These are phyloP conservation scores for Stephanodiscus triporus DNA, from an alignment of 108 stramenopile genomes.

Conservation along the genomic window DNA sequence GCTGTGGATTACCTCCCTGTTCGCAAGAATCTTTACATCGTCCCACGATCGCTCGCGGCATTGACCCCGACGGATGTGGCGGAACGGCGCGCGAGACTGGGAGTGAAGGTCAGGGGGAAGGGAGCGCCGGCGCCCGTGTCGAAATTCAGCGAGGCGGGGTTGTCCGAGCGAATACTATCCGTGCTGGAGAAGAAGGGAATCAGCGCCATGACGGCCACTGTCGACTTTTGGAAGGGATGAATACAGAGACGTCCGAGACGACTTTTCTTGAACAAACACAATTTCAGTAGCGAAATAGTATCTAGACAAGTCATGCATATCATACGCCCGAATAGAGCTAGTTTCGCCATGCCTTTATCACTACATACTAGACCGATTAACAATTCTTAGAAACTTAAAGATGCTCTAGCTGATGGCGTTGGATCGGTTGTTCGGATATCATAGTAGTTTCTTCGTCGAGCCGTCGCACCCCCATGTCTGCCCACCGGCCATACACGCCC, in stretches of 20 bases:
- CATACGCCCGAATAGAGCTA: too few relatives aligned
- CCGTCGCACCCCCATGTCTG: not conserved
- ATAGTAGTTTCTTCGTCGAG: not conserved
- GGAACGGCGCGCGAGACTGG: slow-evolving; percentile 72
- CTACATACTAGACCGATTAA: too few relatives aligned
- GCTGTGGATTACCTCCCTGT: slow-evolving; percentile 90
- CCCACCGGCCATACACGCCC: not conserved
- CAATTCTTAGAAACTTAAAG: too few relatives aligned
- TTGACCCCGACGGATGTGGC: slow-evolving; percentile 74
- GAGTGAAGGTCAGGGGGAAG: slow-evolving; percentile 89
- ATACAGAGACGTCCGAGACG: too few relatives aligned
- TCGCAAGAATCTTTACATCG: slow-evolving; percentile 94
- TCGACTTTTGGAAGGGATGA: too few relatives aligned
- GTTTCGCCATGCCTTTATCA: too few relatives aligned
- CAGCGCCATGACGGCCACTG: too few relatives aligned
- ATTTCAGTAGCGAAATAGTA: too few relatives aligned
- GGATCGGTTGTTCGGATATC: not conserved
- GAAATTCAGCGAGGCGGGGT: slow-evolving; percentile 90
- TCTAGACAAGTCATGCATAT: too few relatives aligned
- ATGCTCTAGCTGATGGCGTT: too few relatives aligned
- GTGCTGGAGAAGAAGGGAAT: slow-evolving; percentile 70
- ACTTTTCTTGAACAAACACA: too few relatives aligned
- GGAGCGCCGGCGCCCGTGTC: slow-evolving; percentile 94
- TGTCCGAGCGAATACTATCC: slow-evolving; percentile 84
- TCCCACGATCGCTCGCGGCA: slow-evolving; percentile 80